Base-by-base conservation (phyloP, 345 rosid species). In the Gossypioides kirkii region DNA sequence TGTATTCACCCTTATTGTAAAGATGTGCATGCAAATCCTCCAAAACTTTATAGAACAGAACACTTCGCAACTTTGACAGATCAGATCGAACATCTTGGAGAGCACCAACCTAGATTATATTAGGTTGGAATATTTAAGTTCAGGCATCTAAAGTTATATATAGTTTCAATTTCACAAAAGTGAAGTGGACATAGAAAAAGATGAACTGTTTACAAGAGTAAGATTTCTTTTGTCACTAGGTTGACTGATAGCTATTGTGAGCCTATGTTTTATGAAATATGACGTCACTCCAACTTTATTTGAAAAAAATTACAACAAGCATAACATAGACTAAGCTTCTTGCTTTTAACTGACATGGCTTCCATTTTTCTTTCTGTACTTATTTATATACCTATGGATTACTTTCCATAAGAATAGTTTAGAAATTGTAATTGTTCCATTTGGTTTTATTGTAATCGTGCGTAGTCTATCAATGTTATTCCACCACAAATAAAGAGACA, bases 71-170 rank as follows among this genome's bases (percentile, higher is more conserved):
- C 83, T 95, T 93, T 73, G 90, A 80, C 77, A 95, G 84, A 86
- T 92, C 98, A 80, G 98, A 91, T 84, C 97, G 86, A 69, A 95
- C 91, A 84, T 95, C 99, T 91, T 93, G 99, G 82, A 95, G 97
- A 74, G 98, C 96, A 66, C 99, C 98, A 78, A 95, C 99, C 99
- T 95, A 77, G 62, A 74, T 69, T 52, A 78, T 32, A 42, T 38
- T 61, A 71, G 56, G 77, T 41, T 71, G 6, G 68, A 32, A 23
- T 26, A 42, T 46, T 72, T 73, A 17, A 60, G 61, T 10, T 49
- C 66, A 46, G 50, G 63, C 77, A 77, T 73, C 36, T 46, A 70
- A 76, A 76, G 49, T 61, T 54, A 56, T 47, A 43, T 18, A 18
- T 45, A 14, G 42, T 67, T 67, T 66, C 41, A 41, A 65, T 38